Conservation (phyloP, 352 stramenopile species). For the Aphanomyces invadans region DNA sequence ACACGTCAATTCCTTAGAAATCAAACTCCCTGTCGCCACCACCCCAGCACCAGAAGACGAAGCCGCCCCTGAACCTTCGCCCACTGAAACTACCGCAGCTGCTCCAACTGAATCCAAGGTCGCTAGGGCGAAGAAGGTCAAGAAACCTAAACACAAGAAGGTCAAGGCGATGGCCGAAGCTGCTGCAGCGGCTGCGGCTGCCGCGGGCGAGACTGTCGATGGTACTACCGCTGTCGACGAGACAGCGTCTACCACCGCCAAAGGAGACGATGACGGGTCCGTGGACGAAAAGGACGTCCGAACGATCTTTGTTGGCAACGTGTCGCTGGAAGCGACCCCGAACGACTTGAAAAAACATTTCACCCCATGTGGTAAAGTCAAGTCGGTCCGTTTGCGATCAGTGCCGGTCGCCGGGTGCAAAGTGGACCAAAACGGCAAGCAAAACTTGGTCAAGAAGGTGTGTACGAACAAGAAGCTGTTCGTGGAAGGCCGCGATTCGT, state of each 20-base stretch:
- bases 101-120: not conserved
- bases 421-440: slow-evolving; percentile 80
- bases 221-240: not conserved
- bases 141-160: slow-evolving; percentile 27
- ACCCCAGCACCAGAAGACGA: not conserved
- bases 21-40: not conserved
- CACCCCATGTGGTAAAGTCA: slow-evolving; percentile 72
- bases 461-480: slow-evolving; percentile 86
- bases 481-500: slow-evolving; percentile 76
- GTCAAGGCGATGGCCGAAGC: slow-evolving; percentile 19
- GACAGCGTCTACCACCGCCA: not conserved
- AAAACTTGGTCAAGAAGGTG: slow-evolving; percentile 89
- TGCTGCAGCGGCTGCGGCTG: not conserved
- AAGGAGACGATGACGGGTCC: slow-evolving; percentile 11
- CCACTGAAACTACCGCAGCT: not conserved
- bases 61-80: not conserved
- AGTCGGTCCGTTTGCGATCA: slow-evolving; percentile 78
- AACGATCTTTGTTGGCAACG: slow-evolving; percentile 89
- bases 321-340: slow-evolving; percentile 75
- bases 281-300: slow-evolving; percentile 62
- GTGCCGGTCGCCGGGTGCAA: slow-evolving; percentile 78
- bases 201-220: not conserved
- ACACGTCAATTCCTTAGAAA: no score
- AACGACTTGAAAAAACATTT: slow-evolving; percentile 83
- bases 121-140: slow-evolving; percentile 21